These are phyloP conservation scores for Ogataea trehalophila DNA, from an alignment of 805 yeast genomes.

Conservation along the genomic window DNA sequence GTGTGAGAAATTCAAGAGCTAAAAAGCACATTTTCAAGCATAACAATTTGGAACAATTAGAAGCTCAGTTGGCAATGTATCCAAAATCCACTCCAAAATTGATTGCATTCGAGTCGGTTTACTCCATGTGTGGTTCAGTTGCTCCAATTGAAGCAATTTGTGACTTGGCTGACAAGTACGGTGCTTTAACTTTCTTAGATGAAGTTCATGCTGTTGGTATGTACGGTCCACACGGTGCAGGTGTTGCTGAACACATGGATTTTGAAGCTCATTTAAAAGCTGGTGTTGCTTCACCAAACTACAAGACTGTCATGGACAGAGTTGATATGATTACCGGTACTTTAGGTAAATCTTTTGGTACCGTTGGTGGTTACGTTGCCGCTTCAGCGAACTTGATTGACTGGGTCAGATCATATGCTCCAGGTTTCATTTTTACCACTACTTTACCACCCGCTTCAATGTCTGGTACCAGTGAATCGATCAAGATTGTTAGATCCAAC, in stretches of 20 bases:
- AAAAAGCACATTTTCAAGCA: constrained; percentile 88
- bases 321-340: constrained; percentile 97
- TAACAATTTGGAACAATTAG: constrained; percentile 82
- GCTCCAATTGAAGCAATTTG: constrained; percentile 91
- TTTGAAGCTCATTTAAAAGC: constrained; percentile 73
- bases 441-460: constrained; percentile 95
- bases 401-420: constrained; percentile 94
- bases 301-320: constrained; percentile 72
- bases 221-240: constrained; percentile 99
- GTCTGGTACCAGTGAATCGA: constrained; percentile 92
- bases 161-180: constrained; percentile 95
- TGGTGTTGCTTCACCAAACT: constrained; percentile 53
- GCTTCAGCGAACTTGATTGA: constrained; percentile 80
- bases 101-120: constrained; percentile 95
- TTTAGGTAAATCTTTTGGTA: constrained; percentile 93
- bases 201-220: constrained; percentile 99
- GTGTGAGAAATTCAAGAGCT: constrained; percentile 86
- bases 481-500: constrained; percentile 76
- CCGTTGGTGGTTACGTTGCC: constrained; percentile 97
- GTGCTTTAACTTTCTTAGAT: constrained; percentile 93
- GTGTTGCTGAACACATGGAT: constrained; percentile 96
- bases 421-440: constrained; percentile 97
- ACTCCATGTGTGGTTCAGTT: constrained; percentile 97
- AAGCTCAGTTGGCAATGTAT: constrained; percentile 66
- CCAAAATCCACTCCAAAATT: constrained; percentile 89